Base-by-base conservation (phyloP, 2,329 filamentous ascomycete species). In the Lecanosticta acicola region DNA sequence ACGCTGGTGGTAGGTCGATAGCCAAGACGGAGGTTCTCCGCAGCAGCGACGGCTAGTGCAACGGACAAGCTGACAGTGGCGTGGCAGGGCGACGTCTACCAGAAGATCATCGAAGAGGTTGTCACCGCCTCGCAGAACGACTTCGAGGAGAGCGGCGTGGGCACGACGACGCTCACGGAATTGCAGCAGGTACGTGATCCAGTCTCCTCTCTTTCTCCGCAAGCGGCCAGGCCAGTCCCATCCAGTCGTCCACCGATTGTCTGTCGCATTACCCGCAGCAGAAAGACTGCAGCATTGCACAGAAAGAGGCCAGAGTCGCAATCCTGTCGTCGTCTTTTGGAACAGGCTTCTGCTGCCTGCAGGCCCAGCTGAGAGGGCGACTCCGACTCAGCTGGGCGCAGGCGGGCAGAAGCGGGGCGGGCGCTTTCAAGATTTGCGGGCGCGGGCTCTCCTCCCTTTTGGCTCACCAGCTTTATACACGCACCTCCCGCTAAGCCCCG, bases 71-170 rank as follows among this genome's bases (percentile, higher is more conserved):
- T 61, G 42, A 60, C 51, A 35, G 11, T 20, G 36, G 29, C 39
- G 32, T 20, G 33, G 50, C 56, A 82, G 73, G 93, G 93, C 62
- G 71, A 73, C 57, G 84, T 97, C 63, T 98, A 96, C 69, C 76
- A 83, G 68, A 87, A 93, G 71, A 89, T 98, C 66, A 87, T 97
- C 69, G 84, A 91, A 59, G 85, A 86, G 60, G 72, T 75, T 50
- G 66, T 73, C 49, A 56, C 61, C 40, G 64, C 66, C 57, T 96
- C 91, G 63, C 80, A 87, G 63, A 86, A 91, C 63, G 93, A 97
- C 70, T 97, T 98, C 66, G 93, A 98, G 68, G 93, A 98, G 71
- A 88, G 85, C 59, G 93, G 93, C 60, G 85, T 97, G 55, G 88
- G 94, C 60, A 85, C 91, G 67, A 75, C 80, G 59, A 91, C 91